Percentiles rank a stretch among this genome's conserved stretches.
These are phyloP conservation scores for Trichoderma afroharzianum DNA, from an alignment of 2,329 filamentous ascomycete species.

Conservation along the genomic window DNA sequence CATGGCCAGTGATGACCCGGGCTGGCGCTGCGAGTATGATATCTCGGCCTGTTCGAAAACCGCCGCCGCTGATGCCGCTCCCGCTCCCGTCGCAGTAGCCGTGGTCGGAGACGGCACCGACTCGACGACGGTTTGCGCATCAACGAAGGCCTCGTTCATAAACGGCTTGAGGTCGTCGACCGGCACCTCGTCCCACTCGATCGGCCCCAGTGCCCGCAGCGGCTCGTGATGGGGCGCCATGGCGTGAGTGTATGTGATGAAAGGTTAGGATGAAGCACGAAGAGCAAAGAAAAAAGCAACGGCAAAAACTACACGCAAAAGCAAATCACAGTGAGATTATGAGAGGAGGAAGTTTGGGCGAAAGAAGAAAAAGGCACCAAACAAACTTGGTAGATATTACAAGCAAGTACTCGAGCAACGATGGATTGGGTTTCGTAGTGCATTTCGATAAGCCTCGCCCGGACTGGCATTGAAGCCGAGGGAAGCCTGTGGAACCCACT, in stretches of 20 bases:
- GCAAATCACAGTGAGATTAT: neutral
- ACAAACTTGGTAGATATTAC: neutral
- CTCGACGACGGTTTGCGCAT: conserved; percentile 69
- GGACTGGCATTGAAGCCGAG: neutral
- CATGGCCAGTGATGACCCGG: conserved; percentile 45
- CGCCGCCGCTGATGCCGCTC: conserved; percentile 51
- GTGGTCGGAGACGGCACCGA: conserved; percentile 59
- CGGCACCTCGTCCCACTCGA: conserved; percentile 48
- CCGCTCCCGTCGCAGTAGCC: conserved; percentile 38
- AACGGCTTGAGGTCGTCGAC: conserved; percentile 50
- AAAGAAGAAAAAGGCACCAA: neutral
- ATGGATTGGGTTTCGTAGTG: neutral
- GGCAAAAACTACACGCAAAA: neutral
- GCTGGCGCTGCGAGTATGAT: conserved; percentile 38
- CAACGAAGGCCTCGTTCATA: conserved; percentile 57
- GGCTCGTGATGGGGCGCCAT: conserved; percentile 51
- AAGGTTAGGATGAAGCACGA: neutral
- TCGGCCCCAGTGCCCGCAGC: conserved; percentile 53
- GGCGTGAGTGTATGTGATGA: neutral
- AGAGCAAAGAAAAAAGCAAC: neutral
- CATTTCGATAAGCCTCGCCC: neutral
- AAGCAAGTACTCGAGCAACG: neutral
- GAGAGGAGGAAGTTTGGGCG: neutral
- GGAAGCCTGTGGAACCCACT: conserved; percentile 6
- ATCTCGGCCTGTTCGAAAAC: conserved; percentile 49